A percentile compares a stretch with the other conserved stretches of the same genome.
These are phyloP conservation scores for Persicaria tinctoria DNA, from an alignment of 148 eudicot genomes.

Conservation along the genomic window DNA sequence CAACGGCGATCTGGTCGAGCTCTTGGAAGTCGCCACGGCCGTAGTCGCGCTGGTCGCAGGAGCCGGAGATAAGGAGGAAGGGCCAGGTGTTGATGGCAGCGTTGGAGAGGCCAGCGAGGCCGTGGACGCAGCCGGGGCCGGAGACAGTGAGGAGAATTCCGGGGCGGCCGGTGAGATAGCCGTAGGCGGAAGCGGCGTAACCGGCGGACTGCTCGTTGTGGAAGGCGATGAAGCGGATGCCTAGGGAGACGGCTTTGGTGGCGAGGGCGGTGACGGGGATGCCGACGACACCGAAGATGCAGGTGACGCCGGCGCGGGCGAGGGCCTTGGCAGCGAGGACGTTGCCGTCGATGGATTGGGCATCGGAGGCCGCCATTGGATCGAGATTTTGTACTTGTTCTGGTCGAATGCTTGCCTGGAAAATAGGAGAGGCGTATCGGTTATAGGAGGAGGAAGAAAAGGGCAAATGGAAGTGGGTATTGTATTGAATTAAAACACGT, in stretches of 20 bases:
- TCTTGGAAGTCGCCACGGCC: constrained; percentile 95
- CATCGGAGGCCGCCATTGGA: constrained; percentile 3
- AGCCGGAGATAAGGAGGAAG: constrained; percentile 67
- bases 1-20: constrained; percentile 71
- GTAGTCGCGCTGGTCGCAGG: constrained; percentile 53
- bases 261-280: constrained; percentile 96
- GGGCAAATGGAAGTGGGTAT: no score
- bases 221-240: constrained; percentile 92
- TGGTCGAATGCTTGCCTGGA: no score
- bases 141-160: constrained; percentile 88
- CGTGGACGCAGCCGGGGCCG: constrained; percentile 97
- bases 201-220: constrained; percentile 99
- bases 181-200: constrained; percentile 93
- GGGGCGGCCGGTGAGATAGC: constrained; percentile 78
- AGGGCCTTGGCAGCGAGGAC: constrained; percentile 56
- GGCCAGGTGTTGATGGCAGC: constrained; percentile 77
- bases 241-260: constrained; percentile 51
- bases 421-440: no score
- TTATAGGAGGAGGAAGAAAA: no score
- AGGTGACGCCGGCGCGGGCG: constrained; percentile 45
- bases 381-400: neutral
- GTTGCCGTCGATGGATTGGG: constrained; percentile 51
- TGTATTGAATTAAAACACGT: no score
- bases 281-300: constrained; percentile 93
- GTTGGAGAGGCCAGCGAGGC: constrained; percentile 89